These are phyloP conservation scores for Penicillium subrubescens DNA, from an alignment of 495 filamentous ascomycete genomes.

Conservation along the genomic window DNA sequence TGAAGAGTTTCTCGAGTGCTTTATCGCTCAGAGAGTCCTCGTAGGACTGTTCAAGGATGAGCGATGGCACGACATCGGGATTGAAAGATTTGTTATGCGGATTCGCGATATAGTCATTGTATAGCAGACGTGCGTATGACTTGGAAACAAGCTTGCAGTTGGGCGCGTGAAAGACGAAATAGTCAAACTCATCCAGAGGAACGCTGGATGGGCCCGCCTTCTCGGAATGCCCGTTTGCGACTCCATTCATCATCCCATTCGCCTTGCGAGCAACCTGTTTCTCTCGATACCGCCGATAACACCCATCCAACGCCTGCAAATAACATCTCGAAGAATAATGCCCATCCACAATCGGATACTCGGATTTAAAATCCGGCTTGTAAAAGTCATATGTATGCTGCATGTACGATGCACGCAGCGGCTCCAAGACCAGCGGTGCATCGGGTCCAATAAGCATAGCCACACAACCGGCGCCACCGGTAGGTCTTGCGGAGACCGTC, in stretches of 20 bases:
- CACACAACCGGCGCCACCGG: slow-evolving; percentile 91
- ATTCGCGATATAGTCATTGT: slow-evolving; percentile 82
- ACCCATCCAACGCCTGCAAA: slow-evolving; percentile 88
- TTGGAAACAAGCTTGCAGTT: slow-evolving; percentile 97
- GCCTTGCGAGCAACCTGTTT: slow-evolving; percentile 52
- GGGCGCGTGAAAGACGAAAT: slow-evolving; percentile 91
- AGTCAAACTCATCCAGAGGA: slow-evolving; percentile 87
- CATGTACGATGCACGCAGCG: slow-evolving; percentile 87
- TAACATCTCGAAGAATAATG: slow-evolving; percentile 95
- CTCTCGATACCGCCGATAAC: slow-evolving; percentile 95
- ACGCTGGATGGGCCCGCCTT: slow-evolving; percentile 16
- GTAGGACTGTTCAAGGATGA: slow-evolving; percentile 3
- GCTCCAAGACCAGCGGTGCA: slow-evolving; percentile 85
- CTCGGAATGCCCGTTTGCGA: slow-evolving; percentile 29
- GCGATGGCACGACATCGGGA: neutral
- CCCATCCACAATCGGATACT: slow-evolving; percentile 95
- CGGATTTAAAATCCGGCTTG: slow-evolving; percentile 95
- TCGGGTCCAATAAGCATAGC: slow-evolving; percentile 92
- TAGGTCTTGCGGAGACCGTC: slow-evolving; percentile 90
- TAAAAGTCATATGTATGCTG: slow-evolving; percentile 97
- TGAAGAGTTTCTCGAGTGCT: slow-evolving; percentile 3
- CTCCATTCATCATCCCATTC: slow-evolving; percentile 58
- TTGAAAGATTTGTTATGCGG: slow-evolving; percentile 4
- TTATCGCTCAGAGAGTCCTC: slow-evolving; percentile 10
- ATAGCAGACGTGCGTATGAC: slow-evolving; percentile 89